A percentile compares a stretch with the other conserved stretches of the same genome.
These are phyloP conservation scores for Saitozyma podzolica DNA, from an alignment of 768 basidiomycete genomes.

Conservation along the genomic window DNA sequence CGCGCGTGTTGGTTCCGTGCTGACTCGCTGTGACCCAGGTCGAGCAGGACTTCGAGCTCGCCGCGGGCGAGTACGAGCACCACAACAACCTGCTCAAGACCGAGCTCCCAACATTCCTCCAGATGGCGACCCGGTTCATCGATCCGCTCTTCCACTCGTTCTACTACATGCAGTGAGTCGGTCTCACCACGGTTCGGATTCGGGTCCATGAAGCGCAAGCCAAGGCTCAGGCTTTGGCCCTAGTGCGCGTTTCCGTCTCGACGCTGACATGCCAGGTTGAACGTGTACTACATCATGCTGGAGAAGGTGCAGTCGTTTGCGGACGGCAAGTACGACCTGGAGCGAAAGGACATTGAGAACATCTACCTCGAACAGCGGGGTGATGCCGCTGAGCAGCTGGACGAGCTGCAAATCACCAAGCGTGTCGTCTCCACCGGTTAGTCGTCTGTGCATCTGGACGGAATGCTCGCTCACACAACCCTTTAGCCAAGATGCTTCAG, in stretches of 20 bases:
- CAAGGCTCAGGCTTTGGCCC: not conserved
- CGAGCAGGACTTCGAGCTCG: constrained; percentile 93
- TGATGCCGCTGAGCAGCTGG: constrained; percentile 75
- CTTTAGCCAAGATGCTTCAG: constrained; percentile 46
- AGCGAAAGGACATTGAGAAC: constrained; percentile 68
- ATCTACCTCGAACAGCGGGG: constrained; percentile 81
- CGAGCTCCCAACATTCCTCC: constrained; percentile 91
- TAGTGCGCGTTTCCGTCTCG: not conserved
- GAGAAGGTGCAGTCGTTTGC: constrained; percentile 91
- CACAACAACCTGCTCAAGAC: constrained; percentile 86
- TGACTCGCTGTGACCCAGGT: constrained; percentile 58
- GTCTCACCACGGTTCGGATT: not conserved
- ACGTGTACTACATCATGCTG: constrained; percentile 88
- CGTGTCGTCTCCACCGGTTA: constrained; percentile 80
- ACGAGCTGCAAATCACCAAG: constrained; percentile 77
- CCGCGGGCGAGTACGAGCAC: constrained; percentile 88
- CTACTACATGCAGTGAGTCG: constrained; percentile 96
- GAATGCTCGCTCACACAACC: not conserved
- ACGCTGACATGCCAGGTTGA: constrained; percentile 61
- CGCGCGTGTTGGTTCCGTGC: too few relatives aligned
- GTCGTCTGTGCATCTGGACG: constrained; percentile 46
- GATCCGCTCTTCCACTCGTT: constrained; percentile 97
- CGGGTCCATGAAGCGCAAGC: not conserved
- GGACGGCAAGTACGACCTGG: constrained; percentile 68
- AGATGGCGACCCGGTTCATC: constrained; percentile 81